Evolutionary conservation across 768 basidiomycete genomes (phyloP), one percentile per base, ranked within the genome.

Genomic region (Kondoa malvinella): DNA sequence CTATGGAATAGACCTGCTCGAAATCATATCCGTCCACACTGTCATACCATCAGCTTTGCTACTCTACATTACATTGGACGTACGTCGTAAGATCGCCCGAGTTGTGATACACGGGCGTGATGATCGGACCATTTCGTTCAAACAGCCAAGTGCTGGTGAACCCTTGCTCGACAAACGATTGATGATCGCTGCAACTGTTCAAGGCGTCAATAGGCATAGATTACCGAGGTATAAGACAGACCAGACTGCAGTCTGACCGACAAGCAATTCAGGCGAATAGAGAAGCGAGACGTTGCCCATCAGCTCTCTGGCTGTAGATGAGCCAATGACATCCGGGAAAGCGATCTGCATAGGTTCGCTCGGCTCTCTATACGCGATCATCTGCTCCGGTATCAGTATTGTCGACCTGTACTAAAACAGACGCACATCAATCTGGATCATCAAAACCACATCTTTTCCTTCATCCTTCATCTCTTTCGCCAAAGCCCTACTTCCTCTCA

Each of bases 241-340:
- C 40, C 40, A 76, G 0, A 74, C 76, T 1, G 57, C 40, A 0
- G 73, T 72, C 29, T 25, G 61, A 15, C 74, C 76, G 12, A 74
- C 69, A 21, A 71, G 69, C n/a, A 76, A 69, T n/a, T 75, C 75
- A 14, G 76, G 76, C 0, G 65, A 68, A 65, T 76, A 76, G 58
- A 72, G 56, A 29, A 60, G 65, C 26, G 71, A 71, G n/a, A 76
- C 17, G 64, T 75, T 75, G 0, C 73, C 59, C 21, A 72, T 61
- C 25, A 73, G 70, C 65, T 40, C 34, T 21, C 66, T 8, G 21
- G 60, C 65, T 67, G 17, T n/a, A 14, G 57, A 4, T 12, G 29
- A 31, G 34, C 16, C 17, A 34, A 60, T 21, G 12, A 56, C n/a
- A 32, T 75, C 75, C 2, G 76, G 76, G 31, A 74, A 65, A 1